Evolutionary conservation across 352 stramenopile genomes (phyloP).

Genomic region (Globisporangium ultimum): DNA sequence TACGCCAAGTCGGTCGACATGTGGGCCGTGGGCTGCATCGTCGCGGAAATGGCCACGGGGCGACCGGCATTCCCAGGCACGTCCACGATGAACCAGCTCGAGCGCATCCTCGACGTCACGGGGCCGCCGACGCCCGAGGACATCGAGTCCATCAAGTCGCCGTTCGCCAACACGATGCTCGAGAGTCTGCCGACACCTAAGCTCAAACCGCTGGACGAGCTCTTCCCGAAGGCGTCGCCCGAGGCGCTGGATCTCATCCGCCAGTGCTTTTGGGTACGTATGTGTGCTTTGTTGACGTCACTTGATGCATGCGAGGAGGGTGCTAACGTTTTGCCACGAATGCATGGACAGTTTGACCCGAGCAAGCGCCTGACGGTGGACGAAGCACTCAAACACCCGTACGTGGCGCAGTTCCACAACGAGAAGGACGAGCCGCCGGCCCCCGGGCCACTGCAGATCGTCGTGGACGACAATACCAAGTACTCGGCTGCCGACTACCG

Average conservation of each 20-base stretch:
- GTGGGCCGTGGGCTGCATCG: constrained; percentile 93
- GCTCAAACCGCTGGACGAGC: constrained; percentile 72
- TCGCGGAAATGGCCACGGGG: constrained; percentile 92
- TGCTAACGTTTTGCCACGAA: background rate
- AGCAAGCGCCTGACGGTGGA: constrained; percentile 85
- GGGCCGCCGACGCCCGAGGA: constrained; percentile 87
- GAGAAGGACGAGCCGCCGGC: constrained; percentile 90
- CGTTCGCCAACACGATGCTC: constrained; percentile 93
- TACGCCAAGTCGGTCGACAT: constrained; percentile 95
- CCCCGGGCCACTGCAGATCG: constrained; percentile 70
- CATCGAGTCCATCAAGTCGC: constrained; percentile 90
- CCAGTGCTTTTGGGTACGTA: constrained; percentile 77
- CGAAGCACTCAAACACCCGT: constrained; percentile 91
- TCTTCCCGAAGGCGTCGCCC: constrained; percentile 85
- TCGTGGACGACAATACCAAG: constrained; percentile 94
- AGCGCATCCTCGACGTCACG: constrained; percentile 95
- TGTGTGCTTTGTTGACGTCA: too few species aligned
- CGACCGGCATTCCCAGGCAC: constrained; percentile 93
- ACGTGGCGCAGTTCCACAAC: constrained; percentile 94
- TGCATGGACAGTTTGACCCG: constrained; percentile 82
- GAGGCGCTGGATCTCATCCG: constrained; percentile 90
- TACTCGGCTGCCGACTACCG: constrained; percentile 92
- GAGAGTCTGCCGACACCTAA: constrained; percentile 83
- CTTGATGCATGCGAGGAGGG: background rate
- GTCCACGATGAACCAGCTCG: constrained; percentile 96